Evolutionary conservation across 805 yeast genomes (phyloP).

Genomic region (Cyberlindnera bimundalis): DNA sequence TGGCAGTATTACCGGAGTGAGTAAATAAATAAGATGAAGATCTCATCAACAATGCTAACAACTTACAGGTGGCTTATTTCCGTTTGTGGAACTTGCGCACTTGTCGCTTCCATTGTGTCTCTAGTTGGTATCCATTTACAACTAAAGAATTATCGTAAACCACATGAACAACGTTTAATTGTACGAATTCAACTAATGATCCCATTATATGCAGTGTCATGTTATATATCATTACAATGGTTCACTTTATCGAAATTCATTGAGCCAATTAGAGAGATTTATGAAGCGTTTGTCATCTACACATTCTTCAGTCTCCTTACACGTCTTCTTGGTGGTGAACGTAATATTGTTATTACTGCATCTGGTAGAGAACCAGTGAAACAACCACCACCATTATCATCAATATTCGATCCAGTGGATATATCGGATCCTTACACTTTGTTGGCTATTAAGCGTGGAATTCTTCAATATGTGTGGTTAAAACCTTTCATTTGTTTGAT

Average conservation of each 20-base stretch:
- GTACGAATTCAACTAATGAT: slow-evolving; percentile 79
- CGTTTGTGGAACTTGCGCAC: slow-evolving; percentile 13
- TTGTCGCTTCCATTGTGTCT: slow-evolving; percentile 12
- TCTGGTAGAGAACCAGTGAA: slow-evolving; percentile 68
- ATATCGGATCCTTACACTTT: slow-evolving; percentile 84
- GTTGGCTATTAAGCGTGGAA: slow-evolving; percentile 73
- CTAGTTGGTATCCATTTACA: slow-evolving; percentile 35
- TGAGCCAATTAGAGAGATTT: slow-evolving; percentile 82
- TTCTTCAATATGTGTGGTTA: slow-evolving; percentile 92
- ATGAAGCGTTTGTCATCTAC: slow-evolving; percentile 94
- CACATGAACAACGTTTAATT: slow-evolving; percentile 80
- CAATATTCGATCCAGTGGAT: slow-evolving; percentile 58
- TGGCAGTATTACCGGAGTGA: slow-evolving; percentile 4
- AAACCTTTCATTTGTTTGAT: slow-evolving; percentile 76
- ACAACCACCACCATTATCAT: slow-evolving; percentile 56
- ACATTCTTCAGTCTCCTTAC: slow-evolving; percentile 85
- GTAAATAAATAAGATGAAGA: no score
- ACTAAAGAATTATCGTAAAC: slow-evolving; percentile 75
- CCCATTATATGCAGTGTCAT: slow-evolving; percentile 74
- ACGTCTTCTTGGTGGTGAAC: slow-evolving; percentile 86
- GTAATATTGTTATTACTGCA: slow-evolving; percentile 68
- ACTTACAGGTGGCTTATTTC: slow-evolving; percentile 10
- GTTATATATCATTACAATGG: slow-evolving; percentile 54
- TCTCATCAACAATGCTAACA: no score
- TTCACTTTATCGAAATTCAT: slow-evolving; percentile 44